Evolutionary conservation across 148 eudicot species (phyloP), one percentile per base, ranked within the genome.

Genomic region (Chenopodium album): DNA sequence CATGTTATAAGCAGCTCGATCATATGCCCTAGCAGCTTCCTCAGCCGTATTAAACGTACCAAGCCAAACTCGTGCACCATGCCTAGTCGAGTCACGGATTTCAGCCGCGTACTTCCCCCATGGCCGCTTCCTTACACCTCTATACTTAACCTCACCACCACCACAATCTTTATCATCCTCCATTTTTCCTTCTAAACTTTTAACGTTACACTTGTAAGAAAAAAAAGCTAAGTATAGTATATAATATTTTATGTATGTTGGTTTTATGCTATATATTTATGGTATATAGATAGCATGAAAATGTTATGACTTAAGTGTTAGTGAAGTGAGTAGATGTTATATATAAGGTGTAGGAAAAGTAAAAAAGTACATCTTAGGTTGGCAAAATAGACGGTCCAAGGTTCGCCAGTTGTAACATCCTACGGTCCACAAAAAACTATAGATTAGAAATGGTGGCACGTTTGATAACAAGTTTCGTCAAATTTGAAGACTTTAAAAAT

Each of bases 81-180:
- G 94, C 77, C 87, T 87, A 64, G 86, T 80, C 0, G 98, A 89
- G 82, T 94, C 94, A 0, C 98, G 91, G 6, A 94, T 94, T 77
- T 94, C 98, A 0, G 98, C 92, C 26, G 95, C 98, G 44, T 86
- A 94, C 71, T 94, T 94, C 19, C 98, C 98, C 98, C 98, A 94
- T 2, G 95, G 98, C n/a, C 98, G 87, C 79, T 82, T 80, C 17
- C 98, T 78, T 0, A 94, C 98, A 8, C 95, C 98, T 75, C 95
- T 73, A 75, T 92, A 94, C 81, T 91, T 94, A 0, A 91, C 81
- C 73, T 89, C 92, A 2, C 47, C 89, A 8, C 86, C 86, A 67
- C 75, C 88, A 65, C 22, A 56, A 17, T 64, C 85, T 52, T 66
- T 82, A 1, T 80, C 89, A 79, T 64, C 81, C 84, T 78, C 83